Conservation (phyloP, 176 grass and related monocot species). For the Triticum timopheevii region DNA sequence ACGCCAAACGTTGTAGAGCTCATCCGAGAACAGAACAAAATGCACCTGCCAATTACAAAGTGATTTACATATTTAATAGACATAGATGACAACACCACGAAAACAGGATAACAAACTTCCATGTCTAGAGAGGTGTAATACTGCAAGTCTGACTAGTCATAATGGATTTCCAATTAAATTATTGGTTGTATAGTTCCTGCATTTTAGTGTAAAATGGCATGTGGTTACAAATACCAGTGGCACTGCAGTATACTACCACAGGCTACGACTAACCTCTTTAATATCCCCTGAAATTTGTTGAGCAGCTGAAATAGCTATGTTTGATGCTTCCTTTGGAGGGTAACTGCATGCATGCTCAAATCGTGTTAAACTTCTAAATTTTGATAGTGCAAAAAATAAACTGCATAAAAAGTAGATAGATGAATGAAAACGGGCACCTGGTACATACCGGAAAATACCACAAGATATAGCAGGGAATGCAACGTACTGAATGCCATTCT, state of each 20-base stretch:
- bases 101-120: background rate
- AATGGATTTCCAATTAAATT: background rate
- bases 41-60: conserved; percentile 59
- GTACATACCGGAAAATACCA: conserved; percentile 68
- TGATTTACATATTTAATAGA: conserved; percentile 8
- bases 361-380: conserved; percentile 16
- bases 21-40: conserved; percentile 87
- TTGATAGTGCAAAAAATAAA: background rate
- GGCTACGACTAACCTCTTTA: conserved; percentile 59
- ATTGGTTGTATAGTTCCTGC: background rate
- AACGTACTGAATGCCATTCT: conserved; percentile 82
- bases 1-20: conserved; percentile 57
- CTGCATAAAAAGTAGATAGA: background rate
- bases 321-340: conserved; percentile 79
- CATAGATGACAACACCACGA: background rate
- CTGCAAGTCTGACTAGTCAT: background rate
- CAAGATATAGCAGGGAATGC: conserved; percentile 96
- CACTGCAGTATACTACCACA: background rate
- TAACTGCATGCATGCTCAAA: conserved; percentile 56
- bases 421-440: conserved; percentile 18
- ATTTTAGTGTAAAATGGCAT: background rate
- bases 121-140: background rate
- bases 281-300: conserved; percentile 60
- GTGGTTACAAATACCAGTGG: background rate
- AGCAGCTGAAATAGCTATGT: conserved; percentile 73